Percentiles rank a stretch among this genome's conserved stretches.
Evolutionary conservation across 306 rosid species (phyloP).

Genomic region (Myrica gale): DNA sequence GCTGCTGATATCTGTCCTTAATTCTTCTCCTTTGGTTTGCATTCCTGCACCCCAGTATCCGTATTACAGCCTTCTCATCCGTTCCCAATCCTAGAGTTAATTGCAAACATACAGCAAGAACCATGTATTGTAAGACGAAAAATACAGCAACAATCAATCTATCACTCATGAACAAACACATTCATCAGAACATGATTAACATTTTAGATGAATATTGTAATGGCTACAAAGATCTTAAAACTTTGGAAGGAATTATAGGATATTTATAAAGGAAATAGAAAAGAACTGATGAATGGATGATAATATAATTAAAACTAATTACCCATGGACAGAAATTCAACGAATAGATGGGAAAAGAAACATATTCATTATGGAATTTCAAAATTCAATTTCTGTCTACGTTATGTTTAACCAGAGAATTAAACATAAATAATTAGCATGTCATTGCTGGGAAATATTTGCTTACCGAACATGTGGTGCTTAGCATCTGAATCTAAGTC

Average conservation of each 20-base stretch:
- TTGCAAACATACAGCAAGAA: slow-evolving; percentile 12
- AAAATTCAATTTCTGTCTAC: too few relatives aligned
- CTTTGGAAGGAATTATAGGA: background rate
- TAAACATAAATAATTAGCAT: too few relatives aligned
- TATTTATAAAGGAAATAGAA: background rate
- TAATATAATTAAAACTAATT: background rate
- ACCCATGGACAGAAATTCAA: slow-evolving; percentile 7
- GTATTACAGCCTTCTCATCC: slow-evolving; percentile 54
- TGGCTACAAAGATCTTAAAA: background rate
- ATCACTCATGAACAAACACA: background rate
- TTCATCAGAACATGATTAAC: background rate
- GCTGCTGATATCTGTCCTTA: slow-evolving; percentile 68
- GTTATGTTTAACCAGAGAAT: too few relatives aligned
- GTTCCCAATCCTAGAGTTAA: slow-evolving; percentile 62
- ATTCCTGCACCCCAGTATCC: slow-evolving; percentile 78
- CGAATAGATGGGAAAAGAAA: background rate
- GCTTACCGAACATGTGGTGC: too few relatives aligned
- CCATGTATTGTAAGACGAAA: background rate
- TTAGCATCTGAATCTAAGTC: too few relatives aligned
- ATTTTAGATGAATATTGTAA: background rate
- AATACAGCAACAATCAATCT: background rate
- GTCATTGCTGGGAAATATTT: too few relatives aligned
- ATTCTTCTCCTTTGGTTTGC: slow-evolving; percentile 68
- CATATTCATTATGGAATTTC: background rate
- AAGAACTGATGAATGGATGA: background rate